Evolutionary conservation across 169 alveolate genomes (phyloP).

Genomic region (Eimeria maxima): DNA sequence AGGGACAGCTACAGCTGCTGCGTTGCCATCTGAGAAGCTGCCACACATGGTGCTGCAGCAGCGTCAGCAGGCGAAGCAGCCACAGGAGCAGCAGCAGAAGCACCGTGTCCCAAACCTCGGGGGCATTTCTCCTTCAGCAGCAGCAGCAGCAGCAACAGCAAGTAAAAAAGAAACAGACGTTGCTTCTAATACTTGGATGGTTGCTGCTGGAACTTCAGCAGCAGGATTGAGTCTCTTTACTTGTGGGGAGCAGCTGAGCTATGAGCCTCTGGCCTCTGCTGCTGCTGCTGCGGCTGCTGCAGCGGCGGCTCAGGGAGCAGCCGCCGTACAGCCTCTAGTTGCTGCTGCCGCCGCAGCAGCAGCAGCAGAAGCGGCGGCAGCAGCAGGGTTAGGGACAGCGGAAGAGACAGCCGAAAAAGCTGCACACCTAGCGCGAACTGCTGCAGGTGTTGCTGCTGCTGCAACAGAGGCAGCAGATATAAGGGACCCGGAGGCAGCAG

Average conservation of each 20-base stretch:
- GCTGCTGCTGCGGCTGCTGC: conserved; percentile 60
- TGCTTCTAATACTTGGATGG: neutral
- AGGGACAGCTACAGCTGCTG: conserved; percentile 24
- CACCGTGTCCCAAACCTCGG: no score
- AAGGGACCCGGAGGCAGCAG: neutral
- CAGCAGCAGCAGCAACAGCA: neutral
- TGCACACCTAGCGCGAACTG: conserved; percentile 21
- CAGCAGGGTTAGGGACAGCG: neutral
- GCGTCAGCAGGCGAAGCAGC: no score
- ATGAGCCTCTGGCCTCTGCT: conserved; percentile 48
- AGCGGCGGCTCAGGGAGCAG: conserved; percentile 21
- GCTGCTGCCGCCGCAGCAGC: conserved; percentile 29
- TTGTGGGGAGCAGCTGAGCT: neutral
- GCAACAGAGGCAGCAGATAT: conserved; percentile 2
- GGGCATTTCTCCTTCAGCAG: no score
- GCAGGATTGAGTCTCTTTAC: conserved; percentile 5
- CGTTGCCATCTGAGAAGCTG: conserved; percentile 33
- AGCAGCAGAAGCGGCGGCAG: neutral
- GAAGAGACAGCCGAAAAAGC: neutral
- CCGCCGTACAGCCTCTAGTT: conserved; percentile 1
- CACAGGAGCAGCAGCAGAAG: no score
- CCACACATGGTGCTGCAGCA: conserved; percentile 36
- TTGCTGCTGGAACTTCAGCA: neutral
- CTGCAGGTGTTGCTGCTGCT: conserved; percentile 29
- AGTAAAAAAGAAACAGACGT: neutral